These are phyloP conservation scores for Salvia sclarea DNA, from an alignment of 305 asterid genomes.

Conservation along the genomic window DNA sequence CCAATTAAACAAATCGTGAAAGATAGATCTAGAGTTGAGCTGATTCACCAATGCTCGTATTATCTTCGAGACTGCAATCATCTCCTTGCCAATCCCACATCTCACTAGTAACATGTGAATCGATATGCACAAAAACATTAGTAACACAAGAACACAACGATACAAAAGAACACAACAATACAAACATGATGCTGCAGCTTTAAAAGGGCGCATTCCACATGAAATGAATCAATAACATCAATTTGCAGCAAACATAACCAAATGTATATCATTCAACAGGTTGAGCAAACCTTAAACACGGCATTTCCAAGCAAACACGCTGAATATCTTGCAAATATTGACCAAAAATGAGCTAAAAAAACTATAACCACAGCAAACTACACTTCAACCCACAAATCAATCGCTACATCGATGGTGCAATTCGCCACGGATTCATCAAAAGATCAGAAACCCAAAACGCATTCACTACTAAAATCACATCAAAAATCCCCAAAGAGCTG, in stretches of 20 bases:
- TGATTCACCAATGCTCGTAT: conserved; percentile 52
- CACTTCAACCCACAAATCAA: conserved; percentile 26
- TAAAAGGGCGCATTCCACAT: background rate
- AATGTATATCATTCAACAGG: background rate
- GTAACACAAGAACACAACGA: background rate
- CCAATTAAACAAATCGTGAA: background rate
- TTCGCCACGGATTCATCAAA: background rate
- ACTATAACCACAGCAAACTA: background rate
- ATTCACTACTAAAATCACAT: conserved; percentile 5
- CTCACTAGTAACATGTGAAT: conserved; percentile 36
- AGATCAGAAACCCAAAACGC: conserved; percentile 19
- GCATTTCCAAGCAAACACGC: conserved; percentile 24
- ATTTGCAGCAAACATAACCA: background rate
- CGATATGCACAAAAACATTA: conserved; percentile 13
- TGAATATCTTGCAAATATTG: background rate
- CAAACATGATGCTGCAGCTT: background rate
- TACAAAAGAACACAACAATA: background rate
- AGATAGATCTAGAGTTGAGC: conserved; percentile 9
- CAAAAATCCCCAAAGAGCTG: conserved; percentile 15
- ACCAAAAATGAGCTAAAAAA: background rate
- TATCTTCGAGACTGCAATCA: conserved; percentile 51
- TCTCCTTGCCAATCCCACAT: conserved; percentile 71
- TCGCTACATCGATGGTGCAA: conserved; percentile 6
- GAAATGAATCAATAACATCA: background rate
- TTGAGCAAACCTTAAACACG: background rate